Base-by-base conservation (phyloP, 176 grass and related monocot genomes). In the Neostapfia colusana region DNA sequence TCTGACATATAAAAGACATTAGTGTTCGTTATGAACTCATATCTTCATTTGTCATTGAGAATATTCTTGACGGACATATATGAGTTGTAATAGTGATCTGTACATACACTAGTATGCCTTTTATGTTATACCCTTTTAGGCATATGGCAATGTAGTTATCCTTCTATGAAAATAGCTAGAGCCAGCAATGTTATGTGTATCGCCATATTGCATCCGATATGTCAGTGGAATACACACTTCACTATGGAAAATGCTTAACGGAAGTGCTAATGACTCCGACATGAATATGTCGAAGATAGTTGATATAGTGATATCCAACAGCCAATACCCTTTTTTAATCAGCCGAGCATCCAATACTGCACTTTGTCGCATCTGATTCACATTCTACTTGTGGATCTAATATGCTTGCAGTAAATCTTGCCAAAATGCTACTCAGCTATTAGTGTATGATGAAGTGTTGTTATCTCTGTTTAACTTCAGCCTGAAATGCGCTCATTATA, bases 121-220 rank as follows among this genome's bases (percentile, higher is more conserved):
- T 20, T 21, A 21, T 54, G 20, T 21, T 61, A 21, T 23, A 64
- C 15, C 25, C 6, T 15, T 46, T 31, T 44, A 68, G 18, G 36
- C 37, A 28, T 79, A 44, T 6, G 16, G 10, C 8, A 57, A 38
- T 21, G 1, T 10, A 2, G 20, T 37, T 65, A 36, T 45, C 42
- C 25, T 20, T 38, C 20, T 44, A 27, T 1, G 50, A 27, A 31
- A 68, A 48, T 13, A 76, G 27, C 20, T 73, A 27, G 25, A 45
- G 26, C 13, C 59, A 45, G 27, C 39, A 38, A 66, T 85, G 14
- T 79, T 73, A 45, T n/a, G 70, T 64, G 44, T 73, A 27, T 8
- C 10, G 24, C 20, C 15, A 58, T 27, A 64, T 74, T 58, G 40
- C 62, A 82, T 5, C 17, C 45, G 41, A 24, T 45, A 36, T 45